A percentile compares a stretch with the other conserved stretches of the same genome.
Evolutionary conservation across 805 yeast genomes (phyloP).

Genomic region (Metschnikowia cubensis): DNA sequence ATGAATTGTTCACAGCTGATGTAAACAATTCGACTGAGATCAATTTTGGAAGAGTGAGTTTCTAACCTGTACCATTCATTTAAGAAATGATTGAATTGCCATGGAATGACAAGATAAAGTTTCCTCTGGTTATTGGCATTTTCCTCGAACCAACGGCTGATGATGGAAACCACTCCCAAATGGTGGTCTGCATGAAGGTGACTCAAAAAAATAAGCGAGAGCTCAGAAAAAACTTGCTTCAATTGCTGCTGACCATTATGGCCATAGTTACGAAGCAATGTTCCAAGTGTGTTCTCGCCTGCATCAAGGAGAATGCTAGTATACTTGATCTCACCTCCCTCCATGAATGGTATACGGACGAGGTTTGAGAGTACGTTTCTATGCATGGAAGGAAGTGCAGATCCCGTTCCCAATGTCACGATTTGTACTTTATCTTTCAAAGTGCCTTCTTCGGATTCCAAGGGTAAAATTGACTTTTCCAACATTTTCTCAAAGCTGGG

Average conservation of each 20-base stretch:
- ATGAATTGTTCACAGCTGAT: conserved; percentile 61
- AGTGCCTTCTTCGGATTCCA: conserved; percentile 12
- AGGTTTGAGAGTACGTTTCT: conserved; percentile 83
- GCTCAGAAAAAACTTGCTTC: conserved; percentile 49
- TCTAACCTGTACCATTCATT: conserved; percentile 64
- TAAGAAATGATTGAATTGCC: conserved; percentile 65
- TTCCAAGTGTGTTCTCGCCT: conserved; percentile 90
- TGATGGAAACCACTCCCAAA: conserved; percentile 69
- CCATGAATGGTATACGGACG: conserved; percentile 60
- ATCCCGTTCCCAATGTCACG: conserved; percentile 86
- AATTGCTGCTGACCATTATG: conserved; percentile 36
- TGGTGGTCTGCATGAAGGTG: conserved; percentile 98
- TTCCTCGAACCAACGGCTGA: conserved; percentile 61
- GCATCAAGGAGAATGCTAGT: conserved; percentile 72
- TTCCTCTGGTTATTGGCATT: conserved; percentile 28
- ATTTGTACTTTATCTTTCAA: conserved; percentile 58
- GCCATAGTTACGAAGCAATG: conserved; percentile 60
- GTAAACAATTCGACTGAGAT: conserved; percentile 43
- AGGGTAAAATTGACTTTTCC: conserved; percentile 15
- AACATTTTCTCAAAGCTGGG: conserved; percentile 15
- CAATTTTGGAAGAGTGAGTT: conserved; percentile 22
- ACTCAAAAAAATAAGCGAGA: conserved; percentile 65
- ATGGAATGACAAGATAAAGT: conserved; percentile 67
- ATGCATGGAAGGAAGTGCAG: conserved; percentile 79
- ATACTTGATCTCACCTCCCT: conserved; percentile 21